phyloP scores from a whole-genome alignment of 352 stramenopile species.

The Globisporangium nagaii region DNA sequence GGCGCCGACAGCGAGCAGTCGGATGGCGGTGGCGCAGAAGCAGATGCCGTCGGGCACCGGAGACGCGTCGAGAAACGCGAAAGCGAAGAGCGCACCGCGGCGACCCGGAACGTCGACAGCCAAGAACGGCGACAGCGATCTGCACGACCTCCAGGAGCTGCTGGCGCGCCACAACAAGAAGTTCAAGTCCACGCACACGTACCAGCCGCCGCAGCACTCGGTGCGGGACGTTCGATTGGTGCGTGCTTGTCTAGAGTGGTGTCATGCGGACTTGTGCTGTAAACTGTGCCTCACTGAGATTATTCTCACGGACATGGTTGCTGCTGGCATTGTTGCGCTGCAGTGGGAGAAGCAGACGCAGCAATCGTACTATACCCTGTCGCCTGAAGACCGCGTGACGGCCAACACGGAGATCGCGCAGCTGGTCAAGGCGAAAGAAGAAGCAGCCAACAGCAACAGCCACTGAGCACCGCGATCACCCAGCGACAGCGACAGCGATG shows the following conservation, averaged over 20 bases:
- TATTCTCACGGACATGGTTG: background rate
- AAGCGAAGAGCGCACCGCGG: background rate
- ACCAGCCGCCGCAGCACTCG: conserved; percentile 73
- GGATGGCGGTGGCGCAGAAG: conserved; percentile 5
- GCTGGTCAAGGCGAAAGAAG: conserved; percentile 24
- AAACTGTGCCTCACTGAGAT: too few species aligned
- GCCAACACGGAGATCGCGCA: conserved; percentile 68
- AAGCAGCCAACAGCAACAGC: background rate
- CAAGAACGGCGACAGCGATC: conserved; percentile 9
- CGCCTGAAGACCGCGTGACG: conserved; percentile 40
- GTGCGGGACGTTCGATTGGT: conserved; percentile 71
- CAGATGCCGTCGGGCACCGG: background rate
- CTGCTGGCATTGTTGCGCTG: conserved; percentile 1
- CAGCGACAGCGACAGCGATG: background rate
- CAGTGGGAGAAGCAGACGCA: conserved; percentile 70
- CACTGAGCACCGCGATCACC: background rate
- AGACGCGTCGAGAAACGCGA: background rate
- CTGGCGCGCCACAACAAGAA: conserved; percentile 77
- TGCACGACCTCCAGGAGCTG: conserved; percentile 44
- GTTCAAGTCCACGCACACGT: conserved; percentile 65
- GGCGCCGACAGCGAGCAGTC: conserved; percentile 10
- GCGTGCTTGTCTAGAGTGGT: background rate
- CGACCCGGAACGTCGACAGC: background rate
- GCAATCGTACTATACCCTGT: conserved; percentile 69
- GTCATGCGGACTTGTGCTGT: background rate